A percentile compares a stretch with the other conserved stretches of the same genome.
Conservation (phyloP, 1,284 basidiomycete species). For the Ustilago tritici region DNA sequence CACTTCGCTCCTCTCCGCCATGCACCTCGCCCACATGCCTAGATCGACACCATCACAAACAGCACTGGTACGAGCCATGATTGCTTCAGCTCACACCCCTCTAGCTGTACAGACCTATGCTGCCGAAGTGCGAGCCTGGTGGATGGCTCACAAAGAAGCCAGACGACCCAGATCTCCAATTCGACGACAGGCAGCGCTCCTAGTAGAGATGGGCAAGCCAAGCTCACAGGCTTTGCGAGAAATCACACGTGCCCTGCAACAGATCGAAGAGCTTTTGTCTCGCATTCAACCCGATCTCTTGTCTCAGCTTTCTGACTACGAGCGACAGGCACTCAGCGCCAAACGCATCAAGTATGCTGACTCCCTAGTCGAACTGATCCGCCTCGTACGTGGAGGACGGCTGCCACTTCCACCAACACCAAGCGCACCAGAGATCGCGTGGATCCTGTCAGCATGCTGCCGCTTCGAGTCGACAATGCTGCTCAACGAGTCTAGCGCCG, state of each 20-base stretch:
- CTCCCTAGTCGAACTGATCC: slow-evolving; percentile 32
- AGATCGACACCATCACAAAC: slow-evolving; percentile 25
- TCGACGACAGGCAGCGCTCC: slow-evolving; percentile 29
- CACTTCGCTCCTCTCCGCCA: slow-evolving; percentile 20
- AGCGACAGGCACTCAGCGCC: slow-evolving; percentile 17
- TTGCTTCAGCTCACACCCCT: slow-evolving; percentile 16
- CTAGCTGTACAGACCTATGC: slow-evolving; percentile 30
- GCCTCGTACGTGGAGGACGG: slow-evolving; percentile 21
- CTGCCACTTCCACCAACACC: slow-evolving; percentile 29
- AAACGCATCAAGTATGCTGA: slow-evolving; percentile 37
- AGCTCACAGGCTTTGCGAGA: slow-evolving; percentile 37
- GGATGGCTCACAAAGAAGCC: slow-evolving; percentile 30
- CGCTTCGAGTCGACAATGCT: slow-evolving; percentile 33
- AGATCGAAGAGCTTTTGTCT: slow-evolving; percentile 15
- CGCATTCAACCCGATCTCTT: slow-evolving; percentile 26
- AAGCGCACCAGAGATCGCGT: slow-evolving; percentile 32
- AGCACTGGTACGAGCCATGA: slow-evolving; percentile 31
- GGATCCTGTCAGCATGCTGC: slow-evolving; percentile 46
- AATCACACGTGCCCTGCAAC: slow-evolving; percentile 25
- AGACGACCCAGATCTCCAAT: slow-evolving; percentile 10
- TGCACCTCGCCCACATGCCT: slow-evolving; percentile 26
- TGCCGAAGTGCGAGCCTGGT: slow-evolving; percentile 40
- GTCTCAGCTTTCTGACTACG: slow-evolving; percentile 14
- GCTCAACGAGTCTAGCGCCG: slow-evolving; percentile 7
- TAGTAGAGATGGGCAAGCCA: slow-evolving; percentile 26